Conservation (phyloP, 2,329 filamentous ascomycete species). For the Penicillium sp. region DNA sequence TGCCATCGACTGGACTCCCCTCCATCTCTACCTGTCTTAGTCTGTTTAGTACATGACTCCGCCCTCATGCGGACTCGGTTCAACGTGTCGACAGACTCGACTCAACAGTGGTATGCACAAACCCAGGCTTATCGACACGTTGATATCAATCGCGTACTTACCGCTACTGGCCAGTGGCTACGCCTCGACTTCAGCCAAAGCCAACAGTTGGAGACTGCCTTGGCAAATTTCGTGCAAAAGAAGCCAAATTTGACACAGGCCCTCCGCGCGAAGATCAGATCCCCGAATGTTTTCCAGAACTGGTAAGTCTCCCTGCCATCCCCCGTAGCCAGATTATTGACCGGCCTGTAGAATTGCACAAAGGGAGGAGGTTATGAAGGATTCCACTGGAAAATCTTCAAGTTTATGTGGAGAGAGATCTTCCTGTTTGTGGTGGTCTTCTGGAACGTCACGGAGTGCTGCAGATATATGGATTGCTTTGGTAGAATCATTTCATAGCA, state of each 20-base stretch:
- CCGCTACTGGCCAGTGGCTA: too few relatives aligned
- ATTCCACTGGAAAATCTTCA: neutral
- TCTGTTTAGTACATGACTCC: too few relatives aligned
- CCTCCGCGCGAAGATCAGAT: conserved; percentile 20
- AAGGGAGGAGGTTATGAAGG: too few relatives aligned
- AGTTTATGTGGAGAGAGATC: neutral
- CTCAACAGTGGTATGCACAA: too few relatives aligned
- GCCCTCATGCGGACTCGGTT: too few relatives aligned
- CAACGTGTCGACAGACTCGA: too few relatives aligned
- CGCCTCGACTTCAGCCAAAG: conserved; percentile 19
- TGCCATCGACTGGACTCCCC: too few relatives aligned
- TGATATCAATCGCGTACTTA: too few relatives aligned
- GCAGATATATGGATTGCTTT: conserved; percentile 1
- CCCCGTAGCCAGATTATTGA: neutral
- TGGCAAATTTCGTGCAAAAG: conserved; percentile 16
- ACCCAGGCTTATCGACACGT: too few relatives aligned
- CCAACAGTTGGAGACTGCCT: conserved; percentile 11
- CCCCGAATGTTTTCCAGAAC: conserved; percentile 6
- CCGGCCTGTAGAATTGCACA: neutral
- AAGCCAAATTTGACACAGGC: conserved; percentile 11
- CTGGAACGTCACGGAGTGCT: neutral
- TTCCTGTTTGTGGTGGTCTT: neutral
- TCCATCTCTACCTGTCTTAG: too few relatives aligned
- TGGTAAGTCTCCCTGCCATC: neutral
- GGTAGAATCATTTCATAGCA: neutral